Percentiles rank a stretch among this genome's conserved stretches.
These are phyloP conservation scores for Celoporthe dispersa DNA, from an alignment of 2,329 filamentous ascomycete species.

Conservation along the genomic window DNA sequence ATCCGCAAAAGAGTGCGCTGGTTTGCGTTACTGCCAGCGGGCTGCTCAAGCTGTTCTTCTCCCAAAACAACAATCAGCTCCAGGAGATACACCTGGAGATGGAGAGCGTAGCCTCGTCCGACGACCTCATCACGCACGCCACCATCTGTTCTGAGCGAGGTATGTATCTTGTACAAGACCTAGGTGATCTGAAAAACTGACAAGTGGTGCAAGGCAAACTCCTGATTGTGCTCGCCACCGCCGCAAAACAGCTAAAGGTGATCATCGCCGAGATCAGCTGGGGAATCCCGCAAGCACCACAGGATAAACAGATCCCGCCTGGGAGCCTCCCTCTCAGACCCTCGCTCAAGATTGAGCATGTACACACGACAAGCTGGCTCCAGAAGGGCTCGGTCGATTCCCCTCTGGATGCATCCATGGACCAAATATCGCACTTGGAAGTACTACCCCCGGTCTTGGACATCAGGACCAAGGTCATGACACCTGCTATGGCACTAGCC, in stretches of 20 bases:
- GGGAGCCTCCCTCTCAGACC: constrained; percentile 54
- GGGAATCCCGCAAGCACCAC: constrained; percentile 61
- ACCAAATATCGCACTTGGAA: constrained; percentile 74
- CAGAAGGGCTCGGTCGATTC: constrained; percentile 50
- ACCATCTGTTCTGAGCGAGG: constrained; percentile 76
- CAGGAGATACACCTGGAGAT: constrained; percentile 75
- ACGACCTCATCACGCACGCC: constrained; percentile 81
- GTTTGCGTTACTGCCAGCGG: constrained; percentile 78
- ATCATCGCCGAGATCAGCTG: constrained; percentile 77
- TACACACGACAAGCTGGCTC: constrained; percentile 63
- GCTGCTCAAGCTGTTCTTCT: constrained; percentile 75
- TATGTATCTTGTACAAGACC: constrained; percentile 42
- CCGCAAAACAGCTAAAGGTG: constrained; percentile 73
- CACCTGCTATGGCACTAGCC: constrained; percentile 68
- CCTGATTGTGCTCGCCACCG: constrained; percentile 69
- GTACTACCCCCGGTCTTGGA: constrained; percentile 71
- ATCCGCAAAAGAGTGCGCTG: constrained; percentile 71
- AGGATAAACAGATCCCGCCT: constrained; percentile 58
- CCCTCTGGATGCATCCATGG: constrained; percentile 55
- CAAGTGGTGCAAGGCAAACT: constrained; percentile 52
- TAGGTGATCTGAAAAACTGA: constrained; percentile 35
- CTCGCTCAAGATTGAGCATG: constrained; percentile 57
- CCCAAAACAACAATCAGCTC: constrained; percentile 73
- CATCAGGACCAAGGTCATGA: constrained; percentile 57
- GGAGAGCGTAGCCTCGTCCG: constrained; percentile 71